Conservation (phyloP, 345 rosid species). For the Crucihimalaya himalaica region DNA sequence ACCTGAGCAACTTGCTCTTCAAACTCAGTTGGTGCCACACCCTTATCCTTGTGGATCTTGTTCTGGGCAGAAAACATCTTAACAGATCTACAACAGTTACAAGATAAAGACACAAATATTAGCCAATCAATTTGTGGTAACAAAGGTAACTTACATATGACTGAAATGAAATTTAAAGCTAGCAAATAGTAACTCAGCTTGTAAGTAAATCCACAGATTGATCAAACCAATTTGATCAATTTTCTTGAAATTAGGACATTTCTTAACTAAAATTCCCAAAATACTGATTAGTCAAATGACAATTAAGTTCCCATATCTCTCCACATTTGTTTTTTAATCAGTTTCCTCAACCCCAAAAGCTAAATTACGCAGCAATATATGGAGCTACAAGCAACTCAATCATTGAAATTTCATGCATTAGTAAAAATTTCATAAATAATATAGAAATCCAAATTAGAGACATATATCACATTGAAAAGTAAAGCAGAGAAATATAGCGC, state of each 20-base stretch:
- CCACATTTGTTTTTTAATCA: too few species aligned
- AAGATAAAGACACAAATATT: neutral
- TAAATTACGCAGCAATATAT: too few species aligned
- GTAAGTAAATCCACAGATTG: neutral
- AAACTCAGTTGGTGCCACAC: constrained; percentile 79
- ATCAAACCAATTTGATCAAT: neutral
- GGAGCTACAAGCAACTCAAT: too few species aligned
- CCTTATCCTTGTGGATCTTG: constrained; percentile 88
- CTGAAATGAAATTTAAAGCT: neutral
- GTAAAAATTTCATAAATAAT: too few species aligned
- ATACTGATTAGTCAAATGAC: neutral
- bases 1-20: constrained; percentile 92
- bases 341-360: too few species aligned
- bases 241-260: neutral
- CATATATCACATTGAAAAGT: neutral
- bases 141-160: neutral
- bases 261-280: neutral
- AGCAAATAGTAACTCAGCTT: neutral
- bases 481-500: neutral
- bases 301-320: too few species aligned
- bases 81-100: constrained; percentile 40
- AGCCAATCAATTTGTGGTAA: neutral
- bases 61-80: constrained; percentile 76
- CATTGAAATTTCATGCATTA: too few species aligned
- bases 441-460: neutral